phyloP scores from a whole-genome alignment of 495 filamentous ascomycete species.

The Penicillium ucsense region DNA sequence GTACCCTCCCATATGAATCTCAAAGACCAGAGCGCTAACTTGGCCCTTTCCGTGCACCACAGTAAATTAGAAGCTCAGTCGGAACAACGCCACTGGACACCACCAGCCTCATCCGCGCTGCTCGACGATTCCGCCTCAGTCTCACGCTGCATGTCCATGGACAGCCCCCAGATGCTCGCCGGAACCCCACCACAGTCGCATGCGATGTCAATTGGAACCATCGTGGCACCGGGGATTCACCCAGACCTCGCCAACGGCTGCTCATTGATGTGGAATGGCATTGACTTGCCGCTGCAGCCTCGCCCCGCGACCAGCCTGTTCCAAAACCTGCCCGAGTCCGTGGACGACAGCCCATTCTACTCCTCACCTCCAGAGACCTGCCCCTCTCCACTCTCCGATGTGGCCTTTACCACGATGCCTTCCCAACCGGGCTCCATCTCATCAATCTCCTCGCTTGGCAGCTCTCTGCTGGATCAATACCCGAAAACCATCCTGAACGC shows the following conservation, averaged over 20 bases:
- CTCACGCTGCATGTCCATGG: constrained; percentile 21
- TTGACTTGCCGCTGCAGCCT: constrained; percentile 30
- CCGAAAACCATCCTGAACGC: constrained; percentile 25
- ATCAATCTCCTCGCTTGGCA: constrained; percentile 28
- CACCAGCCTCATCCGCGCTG: constrained; percentile 14
- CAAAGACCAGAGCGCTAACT: too few species aligned
- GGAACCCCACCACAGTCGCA: constrained; percentile 21
- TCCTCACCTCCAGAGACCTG: constrained; percentile 35
- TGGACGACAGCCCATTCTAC: constrained; percentile 34
- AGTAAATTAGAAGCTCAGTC: constrained; percentile 36
- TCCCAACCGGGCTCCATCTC: constrained; percentile 27
- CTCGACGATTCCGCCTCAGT: constrained; percentile 16
- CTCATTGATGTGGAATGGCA: constrained; percentile 29
- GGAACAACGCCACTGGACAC: constrained; percentile 25
- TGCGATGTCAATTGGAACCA: constrained; percentile 37
- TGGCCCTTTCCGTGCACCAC: neutral
- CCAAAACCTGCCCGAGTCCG: constrained; percentile 28
- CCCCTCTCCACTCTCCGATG: constrained; percentile 33
- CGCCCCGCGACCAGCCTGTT: constrained; percentile 21
- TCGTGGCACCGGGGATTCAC: constrained; percentile 35
- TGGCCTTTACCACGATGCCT: constrained; percentile 23
- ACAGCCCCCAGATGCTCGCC: constrained; percentile 18
- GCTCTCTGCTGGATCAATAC: constrained; percentile 27
- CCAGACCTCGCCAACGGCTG: constrained; percentile 29
- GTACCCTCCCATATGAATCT: too few species aligned